Percentiles rank a stretch among this genome's conserved stretches.
These are phyloP conservation scores for Claviceps sp. DNA, from an alignment of 2,329 filamentous ascomycete species.

Conservation along the genomic window DNA sequence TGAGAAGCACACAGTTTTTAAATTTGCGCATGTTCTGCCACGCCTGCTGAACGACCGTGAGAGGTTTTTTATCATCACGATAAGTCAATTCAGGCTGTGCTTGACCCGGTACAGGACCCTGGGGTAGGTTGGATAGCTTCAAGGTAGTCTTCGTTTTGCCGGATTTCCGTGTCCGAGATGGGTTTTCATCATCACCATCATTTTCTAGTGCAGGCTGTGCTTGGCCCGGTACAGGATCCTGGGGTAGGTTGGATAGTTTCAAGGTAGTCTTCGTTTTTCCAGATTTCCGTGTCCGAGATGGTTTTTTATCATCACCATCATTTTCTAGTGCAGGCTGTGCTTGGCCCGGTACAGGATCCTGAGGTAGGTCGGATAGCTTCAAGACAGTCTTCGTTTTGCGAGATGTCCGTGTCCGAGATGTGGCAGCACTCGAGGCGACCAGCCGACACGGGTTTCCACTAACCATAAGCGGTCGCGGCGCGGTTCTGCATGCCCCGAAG, in stretches of 20 bases:
- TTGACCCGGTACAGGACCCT: constrained; percentile 27
- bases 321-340: constrained; percentile 23
- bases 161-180: constrained; percentile 13
- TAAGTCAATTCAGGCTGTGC: constrained; percentile 23
- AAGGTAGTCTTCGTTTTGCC: constrained; percentile 19
- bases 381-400: constrained; percentile 41
- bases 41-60: constrained; percentile 79
- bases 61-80: constrained; percentile 37
- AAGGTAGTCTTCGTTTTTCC: constrained; percentile 37
- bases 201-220: constrained; percentile 23
- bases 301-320: constrained; percentile 30
- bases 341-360: constrained; percentile 27
- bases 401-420: constrained; percentile 7
- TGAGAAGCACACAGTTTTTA: constrained; percentile 79
- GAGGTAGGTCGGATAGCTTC: constrained; percentile 43
- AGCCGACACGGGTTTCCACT: neutral
- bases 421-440: neutral
- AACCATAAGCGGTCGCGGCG: neutral
- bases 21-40: constrained; percentile 83
- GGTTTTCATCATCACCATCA: constrained; percentile 30
- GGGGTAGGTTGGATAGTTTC: constrained; percentile 43
- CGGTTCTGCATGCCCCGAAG: neutral
- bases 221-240: constrained; percentile 27
- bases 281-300: constrained; percentile 13
- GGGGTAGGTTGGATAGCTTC: constrained; percentile 43